Evolutionary conservation across 495 filamentous ascomycete species (phyloP), one percentile per base, ranked within the genome.

Genomic region (Bacidia rubella): DNA sequence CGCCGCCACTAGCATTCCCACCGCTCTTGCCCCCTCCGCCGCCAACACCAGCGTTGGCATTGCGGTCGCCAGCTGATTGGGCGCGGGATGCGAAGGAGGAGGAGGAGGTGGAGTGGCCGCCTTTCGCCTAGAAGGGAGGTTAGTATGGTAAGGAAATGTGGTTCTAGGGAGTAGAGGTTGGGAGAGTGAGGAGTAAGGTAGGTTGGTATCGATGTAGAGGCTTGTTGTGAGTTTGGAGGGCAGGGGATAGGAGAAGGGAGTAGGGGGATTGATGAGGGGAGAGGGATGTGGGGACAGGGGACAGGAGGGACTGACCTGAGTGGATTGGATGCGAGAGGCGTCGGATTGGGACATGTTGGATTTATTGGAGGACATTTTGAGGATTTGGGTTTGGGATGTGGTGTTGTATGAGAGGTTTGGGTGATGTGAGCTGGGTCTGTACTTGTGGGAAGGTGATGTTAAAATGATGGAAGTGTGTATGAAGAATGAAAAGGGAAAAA

Each of bases 51-150:
- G 11, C 44, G 12, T 47, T 22, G 44, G 44, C 20, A 15, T 47
- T 47, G 44, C 44, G 44, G 26, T 47, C 44, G 15, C 44, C 44
- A 15, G 44, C 44, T 15, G 44, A 47, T 15, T 47, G 44, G 2
- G 20, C 44, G 2, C 44, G 44, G n/a, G 44, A 22, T 1, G 19
- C 22, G 44, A 47, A 47, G 44, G 9, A 9, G 2, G 2, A 1
- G 1, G 44, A 3, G 2, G 19, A 20, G 4, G n/a, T 25, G 15
- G 20, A 17, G 44, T 47, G 22, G 44, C 44, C 20, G 22, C 4
- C 15, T 47, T 47, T 47, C 2, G 44, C 44, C 44, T 47, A 26
- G 2, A 2, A 20, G 39, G 39, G 39, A 20, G 41, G 9, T 17
- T 20, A 20, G 41, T 43, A n/a, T 43, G 23, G 41, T 22, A 43